phyloP scores from a whole-genome alignment of 2,329 filamentous ascomycete genomes.

The Neofusicoccum ribis region DNA sequence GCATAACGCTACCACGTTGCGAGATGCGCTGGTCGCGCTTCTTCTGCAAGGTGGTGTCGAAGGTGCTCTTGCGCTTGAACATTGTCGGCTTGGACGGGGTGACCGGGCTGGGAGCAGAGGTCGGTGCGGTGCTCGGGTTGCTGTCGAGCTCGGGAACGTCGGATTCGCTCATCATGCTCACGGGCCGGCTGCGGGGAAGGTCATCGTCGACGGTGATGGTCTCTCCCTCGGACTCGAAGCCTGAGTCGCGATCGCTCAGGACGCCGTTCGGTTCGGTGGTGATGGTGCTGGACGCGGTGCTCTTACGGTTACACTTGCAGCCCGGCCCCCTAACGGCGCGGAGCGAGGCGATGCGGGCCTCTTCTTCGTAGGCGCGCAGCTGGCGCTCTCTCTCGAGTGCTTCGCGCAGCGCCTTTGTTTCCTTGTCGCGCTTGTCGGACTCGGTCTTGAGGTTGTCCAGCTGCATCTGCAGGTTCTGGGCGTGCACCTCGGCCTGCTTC shows the following conservation, averaged over 20 bases:
- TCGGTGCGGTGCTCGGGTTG: conserved; percentile 28
- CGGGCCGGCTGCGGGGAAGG: conserved; percentile 33
- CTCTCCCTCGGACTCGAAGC: conserved; percentile 60
- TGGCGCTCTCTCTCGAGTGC: conserved; percentile 37
- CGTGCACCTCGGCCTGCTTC: conserved; percentile 59
- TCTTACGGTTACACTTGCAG: conserved; percentile 14
- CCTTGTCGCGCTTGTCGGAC: conserved; percentile 56
- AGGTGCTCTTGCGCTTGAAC: conserved; percentile 17
- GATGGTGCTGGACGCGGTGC: conserved; percentile 36
- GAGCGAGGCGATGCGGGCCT: conserved; percentile 18
- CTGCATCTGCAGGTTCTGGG: conserved; percentile 60
- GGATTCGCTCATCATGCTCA: conserved; percentile 35
- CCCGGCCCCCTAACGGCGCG: conserved; percentile 35
- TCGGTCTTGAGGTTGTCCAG: conserved; percentile 58
- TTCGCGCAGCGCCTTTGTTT: conserved; percentile 45
- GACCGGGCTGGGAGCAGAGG: conserved; percentile 12
- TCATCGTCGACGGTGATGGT: conserved; percentile 38
- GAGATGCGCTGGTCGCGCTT: conserved; percentile 26
- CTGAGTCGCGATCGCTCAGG: conserved; percentile 48
- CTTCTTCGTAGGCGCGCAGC: conserved; percentile 37
- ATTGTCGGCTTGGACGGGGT: background rate
- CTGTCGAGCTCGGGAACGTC: conserved; percentile 35
- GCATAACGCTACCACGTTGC: background rate
- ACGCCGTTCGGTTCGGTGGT: conserved; percentile 15
- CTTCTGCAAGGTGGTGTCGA: conserved; percentile 25